phyloP scores from a whole-genome alignment of 306 rosid genomes.

The Rosa chinensis region DNA sequence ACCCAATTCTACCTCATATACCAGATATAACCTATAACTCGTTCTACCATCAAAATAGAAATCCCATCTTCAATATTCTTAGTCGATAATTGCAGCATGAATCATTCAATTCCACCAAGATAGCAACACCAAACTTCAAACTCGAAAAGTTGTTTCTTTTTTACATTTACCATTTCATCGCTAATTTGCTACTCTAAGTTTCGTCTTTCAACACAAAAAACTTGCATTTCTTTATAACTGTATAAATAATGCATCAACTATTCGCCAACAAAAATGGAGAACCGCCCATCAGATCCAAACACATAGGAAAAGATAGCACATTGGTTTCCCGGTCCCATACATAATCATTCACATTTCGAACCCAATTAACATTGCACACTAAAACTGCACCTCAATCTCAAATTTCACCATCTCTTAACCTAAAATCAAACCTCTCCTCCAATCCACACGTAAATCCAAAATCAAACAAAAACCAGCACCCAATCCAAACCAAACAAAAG shows the following conservation, averaged over 20 bases:
- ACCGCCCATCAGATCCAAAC: not conserved
- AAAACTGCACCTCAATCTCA: not conserved
- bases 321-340: not conserved
- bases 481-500: not conserved
- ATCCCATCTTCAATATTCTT: not conserved
- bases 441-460: not conserved
- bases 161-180: constrained; percentile 3
- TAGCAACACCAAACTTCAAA: not conserved
- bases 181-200: not conserved
- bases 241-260: not conserved
- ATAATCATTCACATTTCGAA: not conserved
- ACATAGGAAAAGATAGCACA: not conserved
- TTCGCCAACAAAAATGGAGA: too few relatives aligned
- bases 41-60: not conserved
- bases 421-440: not conserved
- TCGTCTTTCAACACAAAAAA: not conserved
- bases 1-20: not conserved
- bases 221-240: not conserved
- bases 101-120: not conserved
- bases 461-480: not conserved
- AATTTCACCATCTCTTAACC: not conserved
- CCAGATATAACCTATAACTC: not conserved
- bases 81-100: not conserved
- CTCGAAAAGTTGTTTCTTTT: not conserved
- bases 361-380: not conserved